Evolutionary conservation across 1,284 basidiomycete species (phyloP).

Genomic region (Boletus sp.): DNA sequence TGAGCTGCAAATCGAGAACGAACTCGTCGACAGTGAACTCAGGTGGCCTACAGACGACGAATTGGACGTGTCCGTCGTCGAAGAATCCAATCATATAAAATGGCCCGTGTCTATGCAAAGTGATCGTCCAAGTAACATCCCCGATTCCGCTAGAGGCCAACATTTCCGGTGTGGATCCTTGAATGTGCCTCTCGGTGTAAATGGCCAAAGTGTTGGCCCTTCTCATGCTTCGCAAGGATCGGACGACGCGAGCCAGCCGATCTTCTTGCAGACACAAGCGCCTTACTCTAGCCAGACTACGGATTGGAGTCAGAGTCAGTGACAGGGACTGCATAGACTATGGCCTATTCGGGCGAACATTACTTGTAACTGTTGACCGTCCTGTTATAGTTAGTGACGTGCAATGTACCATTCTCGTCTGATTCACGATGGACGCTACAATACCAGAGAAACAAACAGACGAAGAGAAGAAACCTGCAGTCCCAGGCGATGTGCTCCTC

Average conservation of each 20-base stretch:
- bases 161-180: conserved; percentile 31
- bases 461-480: conserved; percentile 11
- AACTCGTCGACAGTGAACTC: conserved; percentile 27
- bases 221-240: conserved; percentile 27
- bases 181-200: conserved; percentile 18
- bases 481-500: conserved; percentile 52
- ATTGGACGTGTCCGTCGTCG: background rate
- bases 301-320: conserved; percentile 26
- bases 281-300: conserved; percentile 50
- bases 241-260: conserved; percentile 22
- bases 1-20: conserved; percentile 9
- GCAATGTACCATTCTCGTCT: conserved; percentile 4
- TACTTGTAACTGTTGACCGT: background rate
- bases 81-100: conserved; percentile 1
- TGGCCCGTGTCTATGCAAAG: conserved; percentile 1
- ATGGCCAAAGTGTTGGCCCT: background rate
- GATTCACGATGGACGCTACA: conserved; percentile 20
- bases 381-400: conserved; percentile 23
- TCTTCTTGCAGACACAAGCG: conserved; percentile 53
- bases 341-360: background rate
- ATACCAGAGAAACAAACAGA: conserved; percentile 17
- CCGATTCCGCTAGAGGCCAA: conserved; percentile 18
- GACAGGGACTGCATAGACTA: conserved; percentile 5
- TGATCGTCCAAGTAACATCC: background rate
- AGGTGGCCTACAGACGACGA: conserved; percentile 37